phyloP scores from a whole-genome alignment of 2,329 filamentous ascomycete species.

The Sporothrix dimorphospora region DNA sequence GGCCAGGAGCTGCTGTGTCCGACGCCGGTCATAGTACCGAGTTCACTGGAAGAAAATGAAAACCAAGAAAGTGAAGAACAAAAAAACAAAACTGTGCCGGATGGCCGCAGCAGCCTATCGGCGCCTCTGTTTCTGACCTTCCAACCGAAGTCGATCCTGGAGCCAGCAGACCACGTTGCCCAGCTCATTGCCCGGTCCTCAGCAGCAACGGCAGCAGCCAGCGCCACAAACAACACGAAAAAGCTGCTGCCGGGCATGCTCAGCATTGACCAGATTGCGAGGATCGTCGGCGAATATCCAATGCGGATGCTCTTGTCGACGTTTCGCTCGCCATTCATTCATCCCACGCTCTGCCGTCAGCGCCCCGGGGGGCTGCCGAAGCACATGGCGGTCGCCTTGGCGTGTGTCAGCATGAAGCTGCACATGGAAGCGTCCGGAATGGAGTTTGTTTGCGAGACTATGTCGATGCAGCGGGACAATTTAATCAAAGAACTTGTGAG shows the following conservation, averaged over 20 bases:
- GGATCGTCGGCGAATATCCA: not conserved
- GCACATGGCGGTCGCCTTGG: not conserved
- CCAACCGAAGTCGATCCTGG: not conserved
- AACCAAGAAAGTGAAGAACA: too few relatives aligned
- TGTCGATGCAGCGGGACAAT: not conserved
- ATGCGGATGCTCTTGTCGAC: not conserved
- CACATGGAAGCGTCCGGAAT: not conserved
- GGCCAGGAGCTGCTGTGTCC: too few relatives aligned
- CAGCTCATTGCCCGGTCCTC: not conserved
- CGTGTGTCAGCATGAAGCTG: conserved; percentile 4
- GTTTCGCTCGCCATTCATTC: not conserved
- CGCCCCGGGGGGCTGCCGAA: not conserved
- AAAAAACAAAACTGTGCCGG: too few relatives aligned
- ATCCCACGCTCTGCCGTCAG: not conserved
- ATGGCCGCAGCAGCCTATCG: too few relatives aligned
- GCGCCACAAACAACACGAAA: not conserved
- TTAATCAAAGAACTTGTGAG: not conserved
- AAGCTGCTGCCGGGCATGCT: not conserved
- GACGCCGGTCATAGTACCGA: too few relatives aligned
- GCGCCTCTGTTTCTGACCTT: not conserved
- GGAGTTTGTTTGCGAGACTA: not conserved
- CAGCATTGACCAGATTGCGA: not conserved
- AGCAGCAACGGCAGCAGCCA: not conserved
- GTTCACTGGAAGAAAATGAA: too few relatives aligned
- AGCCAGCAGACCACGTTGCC: not conserved